Base-by-base conservation (phyloP, 2,329 filamentous ascomycete genomes). In the Beauveria sp. region DNA sequence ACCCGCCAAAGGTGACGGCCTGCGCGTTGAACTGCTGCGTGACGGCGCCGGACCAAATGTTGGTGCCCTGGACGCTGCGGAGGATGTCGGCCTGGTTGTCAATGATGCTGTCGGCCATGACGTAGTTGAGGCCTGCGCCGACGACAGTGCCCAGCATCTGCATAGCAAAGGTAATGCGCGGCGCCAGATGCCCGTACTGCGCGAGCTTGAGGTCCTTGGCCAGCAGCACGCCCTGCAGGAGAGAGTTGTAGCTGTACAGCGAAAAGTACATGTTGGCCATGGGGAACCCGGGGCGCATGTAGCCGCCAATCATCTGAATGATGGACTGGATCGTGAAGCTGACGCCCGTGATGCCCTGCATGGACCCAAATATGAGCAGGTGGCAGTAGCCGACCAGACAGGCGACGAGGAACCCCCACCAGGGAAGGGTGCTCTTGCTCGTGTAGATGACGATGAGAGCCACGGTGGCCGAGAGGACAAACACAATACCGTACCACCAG, bases 221-320 rank as follows among this genome's bases (percentile, higher is more conserved):
- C 22, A 73, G 65, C 22, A 57, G 65, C 37, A 70, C 65, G 14
- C 70, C 73, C 62, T 75, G 73, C 10, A 65, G 63, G 30, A 72
- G 69, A 5, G 65, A 66, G 60, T 74, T 73, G 64, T 64, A 70
- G 2, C 71, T 70, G 52, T 71, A 74, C 16, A 71, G 68, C 24
- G 70, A 74, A 66, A 79, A 79, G 65, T 77, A 78, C 70, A 79
- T 74, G 62, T 79, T 77, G 9, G 74, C 74, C 5, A 79, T 64
- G 2, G 71, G 75, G 43, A 67, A 69, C 2, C 72, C 70, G 0
- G 73, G 78, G 57, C 76, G 72, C 61, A 82, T 69, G 40, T 80
- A 78, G 22, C 78, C 80, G 3, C 73, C 79, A 24, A 82, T 67
- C 73, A 81, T 77, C 66, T 82, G 78, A 10, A 75, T 71, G 52